These are phyloP conservation scores for Pichia sp. DNA, from an alignment of 1,139 yeast genomes.

Conservation along the genomic window DNA sequence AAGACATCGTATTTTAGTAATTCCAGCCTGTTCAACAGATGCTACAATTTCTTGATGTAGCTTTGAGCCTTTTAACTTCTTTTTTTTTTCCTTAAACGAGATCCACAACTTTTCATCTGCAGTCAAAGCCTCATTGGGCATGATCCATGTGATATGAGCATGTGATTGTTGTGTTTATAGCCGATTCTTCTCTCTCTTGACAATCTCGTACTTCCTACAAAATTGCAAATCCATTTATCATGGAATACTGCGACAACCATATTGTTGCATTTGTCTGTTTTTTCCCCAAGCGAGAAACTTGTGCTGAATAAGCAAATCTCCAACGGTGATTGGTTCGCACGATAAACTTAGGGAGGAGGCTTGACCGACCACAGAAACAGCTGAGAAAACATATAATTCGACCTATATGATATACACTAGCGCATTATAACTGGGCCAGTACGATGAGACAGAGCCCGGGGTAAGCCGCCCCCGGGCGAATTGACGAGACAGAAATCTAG, in stretches of 20 bases:
- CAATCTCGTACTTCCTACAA: no score
- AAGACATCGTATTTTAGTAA: constrained; percentile 26
- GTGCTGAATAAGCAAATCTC: background rate
- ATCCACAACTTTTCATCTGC: background rate
- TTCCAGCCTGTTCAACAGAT: background rate
- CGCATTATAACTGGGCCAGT: no score
- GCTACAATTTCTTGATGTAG: background rate
- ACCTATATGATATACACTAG: no score
- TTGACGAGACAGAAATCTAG: background rate
- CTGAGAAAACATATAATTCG: no score
- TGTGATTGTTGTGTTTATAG: background rate
- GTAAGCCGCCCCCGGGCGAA: background rate
- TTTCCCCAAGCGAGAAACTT: background rate
- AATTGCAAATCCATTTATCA: background rate
- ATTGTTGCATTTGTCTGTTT: background rate
- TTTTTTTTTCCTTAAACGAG: background rate
- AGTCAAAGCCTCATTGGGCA: background rate
- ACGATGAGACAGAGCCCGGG: no score
- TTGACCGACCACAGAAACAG: no score
- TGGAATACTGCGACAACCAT: background rate
- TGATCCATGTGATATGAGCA: background rate
- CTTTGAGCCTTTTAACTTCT: background rate
- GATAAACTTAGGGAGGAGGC: background rate
- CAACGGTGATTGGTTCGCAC: background rate
- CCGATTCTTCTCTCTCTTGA: no score